Evolutionary conservation across 257 asterid genomes (phyloP).

Genomic region (Solanum tacnaense): DNA sequence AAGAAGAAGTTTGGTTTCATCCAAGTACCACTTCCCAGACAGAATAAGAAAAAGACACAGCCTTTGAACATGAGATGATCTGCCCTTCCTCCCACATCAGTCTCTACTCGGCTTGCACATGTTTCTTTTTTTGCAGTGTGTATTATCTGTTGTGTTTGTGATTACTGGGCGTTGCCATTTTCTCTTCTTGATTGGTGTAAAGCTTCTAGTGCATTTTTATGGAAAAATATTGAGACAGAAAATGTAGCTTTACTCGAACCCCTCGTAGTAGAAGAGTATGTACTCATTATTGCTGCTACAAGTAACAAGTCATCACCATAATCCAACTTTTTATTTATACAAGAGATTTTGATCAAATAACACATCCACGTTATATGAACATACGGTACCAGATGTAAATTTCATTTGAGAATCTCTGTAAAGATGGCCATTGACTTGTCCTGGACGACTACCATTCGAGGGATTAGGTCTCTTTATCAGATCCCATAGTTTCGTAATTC

Average conservation of each 20-base stretch:
- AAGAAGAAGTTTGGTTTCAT: conserved; percentile 92
- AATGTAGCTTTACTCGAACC: neutral
- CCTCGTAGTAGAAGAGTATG: neutral
- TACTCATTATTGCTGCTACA: neutral
- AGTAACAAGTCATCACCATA: neutral
- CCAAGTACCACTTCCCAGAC: conserved; percentile 59
- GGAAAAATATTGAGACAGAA: neutral
- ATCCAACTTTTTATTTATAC: no score
- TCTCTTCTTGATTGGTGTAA: neutral
- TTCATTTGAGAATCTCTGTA: no score
- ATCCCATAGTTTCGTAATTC: no score
- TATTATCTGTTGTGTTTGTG: neutral
- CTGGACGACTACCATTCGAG: no score
- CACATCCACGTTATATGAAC: no score
- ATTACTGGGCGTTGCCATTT: neutral
- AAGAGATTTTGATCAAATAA: no score
- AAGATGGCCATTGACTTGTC: no score
- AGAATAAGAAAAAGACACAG: conserved; percentile 55
- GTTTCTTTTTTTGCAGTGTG: neutral
- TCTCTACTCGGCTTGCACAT: conserved; percentile 6
- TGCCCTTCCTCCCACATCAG: neutral
- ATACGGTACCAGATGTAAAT: no score
- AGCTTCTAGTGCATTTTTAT: neutral
- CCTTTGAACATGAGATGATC: conserved; percentile 17
- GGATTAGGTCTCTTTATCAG: no score